phyloP scores from a whole-genome alignment of 2,329 filamentous ascomycete species.

The Fusarium armeniacum region DNA sequence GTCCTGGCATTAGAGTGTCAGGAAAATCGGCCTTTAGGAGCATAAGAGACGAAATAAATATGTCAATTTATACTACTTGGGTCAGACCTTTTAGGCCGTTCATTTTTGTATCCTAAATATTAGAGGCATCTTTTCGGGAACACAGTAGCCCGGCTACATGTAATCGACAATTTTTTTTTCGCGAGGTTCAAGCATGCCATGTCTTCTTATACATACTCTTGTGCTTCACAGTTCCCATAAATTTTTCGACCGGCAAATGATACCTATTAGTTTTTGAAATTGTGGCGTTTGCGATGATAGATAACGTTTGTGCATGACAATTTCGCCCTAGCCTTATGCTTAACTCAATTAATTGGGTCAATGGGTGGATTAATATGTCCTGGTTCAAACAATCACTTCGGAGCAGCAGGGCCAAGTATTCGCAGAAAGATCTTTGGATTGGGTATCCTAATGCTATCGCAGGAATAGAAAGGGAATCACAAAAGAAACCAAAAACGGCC shows the following conservation, averaged over 20 bases:
- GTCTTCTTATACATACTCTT: neutral
- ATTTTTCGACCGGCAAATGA: neutral
- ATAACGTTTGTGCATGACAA: neutral
- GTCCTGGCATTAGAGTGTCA: neutral
- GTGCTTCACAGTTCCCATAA: neutral
- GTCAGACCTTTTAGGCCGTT: too few relatives aligned
- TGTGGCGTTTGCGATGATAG: neutral
- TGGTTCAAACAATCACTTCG: neutral
- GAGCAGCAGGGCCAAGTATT: neutral
- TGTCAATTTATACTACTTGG: too few relatives aligned
- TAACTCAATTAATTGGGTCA: constrained; percentile 9
- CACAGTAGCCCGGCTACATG: neutral
- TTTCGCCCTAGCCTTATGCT: neutral
- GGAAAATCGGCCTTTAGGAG: too few relatives aligned
- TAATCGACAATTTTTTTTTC: too few relatives aligned
- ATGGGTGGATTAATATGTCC: neutral
- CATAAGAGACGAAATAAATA: too few relatives aligned
- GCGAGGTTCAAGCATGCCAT: neutral
- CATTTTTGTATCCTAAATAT: too few relatives aligned
- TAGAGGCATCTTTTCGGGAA: too few relatives aligned
- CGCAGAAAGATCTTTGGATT: constrained; percentile 38
- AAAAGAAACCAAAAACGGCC: constrained; percentile 31
- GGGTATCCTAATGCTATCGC: constrained; percentile 50
- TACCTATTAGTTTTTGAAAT: neutral
- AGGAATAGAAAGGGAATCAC: constrained; percentile 27